These are phyloP conservation scores for Lipomyces chichibuensis DNA, from an alignment of 805 yeast genomes.

Conservation along the genomic window DNA sequence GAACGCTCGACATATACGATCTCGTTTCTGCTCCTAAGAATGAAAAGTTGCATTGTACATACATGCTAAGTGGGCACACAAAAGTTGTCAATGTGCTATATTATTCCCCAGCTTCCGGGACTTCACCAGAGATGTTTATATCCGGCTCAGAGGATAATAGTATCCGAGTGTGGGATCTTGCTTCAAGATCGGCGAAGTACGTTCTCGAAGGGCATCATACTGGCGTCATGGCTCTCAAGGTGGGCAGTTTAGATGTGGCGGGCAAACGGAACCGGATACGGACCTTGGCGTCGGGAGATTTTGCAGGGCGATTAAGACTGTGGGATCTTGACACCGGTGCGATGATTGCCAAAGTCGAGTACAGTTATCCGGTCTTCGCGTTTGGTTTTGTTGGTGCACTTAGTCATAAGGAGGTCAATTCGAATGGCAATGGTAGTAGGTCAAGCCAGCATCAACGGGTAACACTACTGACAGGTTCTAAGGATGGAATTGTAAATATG, in stretches of 20 bases:
- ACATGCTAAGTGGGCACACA: conserved; percentile 21
- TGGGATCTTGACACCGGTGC: conserved; percentile 29
- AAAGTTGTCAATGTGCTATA: conserved; percentile 22
- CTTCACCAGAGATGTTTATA: conserved; percentile 10
- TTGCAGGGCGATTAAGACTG: conserved; percentile 23
- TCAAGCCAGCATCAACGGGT: neutral
- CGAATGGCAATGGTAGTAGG: neutral
- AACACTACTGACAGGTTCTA: conserved; percentile 27
- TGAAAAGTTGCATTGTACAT: conserved; percentile 6
- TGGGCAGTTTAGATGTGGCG: neutral
- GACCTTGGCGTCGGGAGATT: conserved; percentile 28
- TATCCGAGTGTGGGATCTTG: conserved; percentile 26
- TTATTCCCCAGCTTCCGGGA: conserved; percentile 1
- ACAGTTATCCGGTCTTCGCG: conserved; percentile 28
- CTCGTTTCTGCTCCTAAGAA: neutral
- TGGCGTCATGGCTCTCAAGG: conserved; percentile 23
- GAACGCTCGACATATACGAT: conserved; percentile 24
- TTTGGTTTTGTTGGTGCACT: conserved; percentile 15
- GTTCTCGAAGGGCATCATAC: conserved; percentile 25
- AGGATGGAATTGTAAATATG: conserved; percentile 25
- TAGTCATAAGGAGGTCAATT: too few relatives aligned
- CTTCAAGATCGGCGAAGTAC: conserved; percentile 3
- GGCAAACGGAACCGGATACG: neutral
- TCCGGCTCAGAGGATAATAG: conserved; percentile 30
- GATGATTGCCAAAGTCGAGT: conserved; percentile 23